Percentiles rank a stretch among this genome's conserved stretches.
phyloP scores from a whole-genome alignment of 768 basidiomycete species.

The Hydnum rufescens region DNA sequence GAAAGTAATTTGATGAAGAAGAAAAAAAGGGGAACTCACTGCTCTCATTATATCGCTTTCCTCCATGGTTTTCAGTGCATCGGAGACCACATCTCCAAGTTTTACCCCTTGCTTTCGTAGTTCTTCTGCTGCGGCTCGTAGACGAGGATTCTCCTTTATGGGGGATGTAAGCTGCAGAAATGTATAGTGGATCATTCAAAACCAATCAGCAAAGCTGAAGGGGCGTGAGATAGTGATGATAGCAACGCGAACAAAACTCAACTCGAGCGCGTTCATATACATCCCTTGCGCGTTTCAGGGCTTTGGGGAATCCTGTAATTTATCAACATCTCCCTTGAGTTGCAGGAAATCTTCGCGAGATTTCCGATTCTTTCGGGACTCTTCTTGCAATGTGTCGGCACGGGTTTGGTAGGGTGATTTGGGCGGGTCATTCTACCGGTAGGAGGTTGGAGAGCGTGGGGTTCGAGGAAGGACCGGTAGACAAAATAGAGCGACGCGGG shows the following conservation, averaged over 20 bases:
- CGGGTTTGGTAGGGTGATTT: slow-evolving; percentile 94
- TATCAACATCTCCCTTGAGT: slow-evolving; percentile 92
- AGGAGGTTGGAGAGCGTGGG: slow-evolving; percentile 44
- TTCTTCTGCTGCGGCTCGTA: slow-evolving; percentile 86
- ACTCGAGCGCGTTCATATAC: slow-evolving; percentile 91
- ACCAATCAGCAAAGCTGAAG: too few species aligned
- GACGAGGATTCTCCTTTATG: slow-evolving; percentile 85
- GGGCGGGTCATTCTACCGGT: slow-evolving; percentile 41
- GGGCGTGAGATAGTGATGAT: neutral
- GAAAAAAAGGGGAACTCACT: slow-evolving; percentile 27
- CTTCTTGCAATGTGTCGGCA: slow-evolving; percentile 81
- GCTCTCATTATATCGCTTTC: slow-evolving; percentile 84
- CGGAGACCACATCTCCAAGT: slow-evolving; percentile 82
- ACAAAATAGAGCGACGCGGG: too few species aligned
- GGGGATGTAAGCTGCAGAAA: slow-evolving; percentile 72
- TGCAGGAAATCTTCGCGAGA: slow-evolving; percentile 94
- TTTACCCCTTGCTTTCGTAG: slow-evolving; percentile 76
- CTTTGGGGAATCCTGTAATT: slow-evolving; percentile 91
- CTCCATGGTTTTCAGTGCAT: slow-evolving; percentile 83
- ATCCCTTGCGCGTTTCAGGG: slow-evolving; percentile 79
- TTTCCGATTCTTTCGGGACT: slow-evolving; percentile 83
- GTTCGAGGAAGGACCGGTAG: too few species aligned
- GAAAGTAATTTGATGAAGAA: neutral
- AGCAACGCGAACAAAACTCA: slow-evolving; percentile 15
- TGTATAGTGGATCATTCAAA: neutral